Evolutionary conservation across 352 stramenopile species (phyloP).

Genomic region (Pythium pectinolyticum): DNA sequence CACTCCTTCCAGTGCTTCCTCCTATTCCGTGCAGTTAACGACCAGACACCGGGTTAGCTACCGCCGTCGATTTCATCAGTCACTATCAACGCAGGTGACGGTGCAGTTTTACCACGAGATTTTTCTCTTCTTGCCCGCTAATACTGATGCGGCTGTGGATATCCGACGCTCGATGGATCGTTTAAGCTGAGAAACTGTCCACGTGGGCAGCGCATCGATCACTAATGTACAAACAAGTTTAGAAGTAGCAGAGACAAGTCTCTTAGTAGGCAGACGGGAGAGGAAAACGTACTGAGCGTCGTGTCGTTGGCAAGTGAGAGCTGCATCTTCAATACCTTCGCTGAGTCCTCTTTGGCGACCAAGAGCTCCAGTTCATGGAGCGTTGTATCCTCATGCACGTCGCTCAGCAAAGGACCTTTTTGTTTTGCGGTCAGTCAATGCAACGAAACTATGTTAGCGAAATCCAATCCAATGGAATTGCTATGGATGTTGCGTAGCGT

Average conservation of each 20-base stretch:
- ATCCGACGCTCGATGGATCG: conserved; percentile 12
- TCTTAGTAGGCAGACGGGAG: not conserved
- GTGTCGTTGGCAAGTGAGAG: conserved; percentile 12
- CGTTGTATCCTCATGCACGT: not conserved
- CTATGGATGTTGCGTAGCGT: too few relatives aligned
- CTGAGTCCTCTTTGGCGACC: conserved; percentile 15
- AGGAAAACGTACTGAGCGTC: not conserved
- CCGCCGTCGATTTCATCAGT: too few relatives aligned
- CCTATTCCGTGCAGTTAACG: conserved; percentile 1
- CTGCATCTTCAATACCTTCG: not conserved
- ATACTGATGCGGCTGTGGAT: not conserved
- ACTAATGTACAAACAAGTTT: not conserved
- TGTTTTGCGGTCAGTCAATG: not conserved
- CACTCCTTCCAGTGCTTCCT: conserved; percentile 21
- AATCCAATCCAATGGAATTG: not conserved
- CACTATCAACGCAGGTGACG: too few relatives aligned
- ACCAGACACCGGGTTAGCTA: not conserved
- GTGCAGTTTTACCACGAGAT: conserved; percentile 23
- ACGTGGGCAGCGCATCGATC: conserved; percentile 11
- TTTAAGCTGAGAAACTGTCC: conserved; percentile 21
- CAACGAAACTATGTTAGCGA: not conserved
- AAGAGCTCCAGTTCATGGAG: conserved; percentile 16
- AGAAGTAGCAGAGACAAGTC: not conserved
- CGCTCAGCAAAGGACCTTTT: conserved; percentile 12
- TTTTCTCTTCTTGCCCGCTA: not conserved